Conservation (phyloP, 768 basidiomycete genomes). For the Tephrocybe sp. region DNA sequence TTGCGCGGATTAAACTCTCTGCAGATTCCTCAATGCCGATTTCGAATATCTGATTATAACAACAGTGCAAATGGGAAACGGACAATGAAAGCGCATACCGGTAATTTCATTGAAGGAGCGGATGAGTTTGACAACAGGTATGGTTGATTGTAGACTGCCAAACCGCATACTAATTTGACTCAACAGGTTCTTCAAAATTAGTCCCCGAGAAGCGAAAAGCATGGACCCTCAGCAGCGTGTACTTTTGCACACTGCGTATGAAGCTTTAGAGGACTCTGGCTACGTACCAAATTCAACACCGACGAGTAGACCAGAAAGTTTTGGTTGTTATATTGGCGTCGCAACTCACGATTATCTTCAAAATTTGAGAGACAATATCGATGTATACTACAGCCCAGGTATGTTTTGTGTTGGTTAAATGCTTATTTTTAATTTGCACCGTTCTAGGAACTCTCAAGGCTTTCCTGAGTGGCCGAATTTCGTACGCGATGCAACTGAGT, state of each 20-base stretch:
- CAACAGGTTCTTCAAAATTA: conserved; percentile 62
- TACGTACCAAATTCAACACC: conserved; percentile 60
- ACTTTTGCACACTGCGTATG: conserved; percentile 61
- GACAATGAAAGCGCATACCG: conserved; percentile 48
- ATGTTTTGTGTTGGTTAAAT: conserved; percentile 3
- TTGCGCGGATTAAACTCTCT: conserved; percentile 4
- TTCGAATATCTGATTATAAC: conserved; percentile 42
- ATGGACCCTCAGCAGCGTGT: conserved; percentile 80
- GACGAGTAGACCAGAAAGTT: conserved; percentile 46
- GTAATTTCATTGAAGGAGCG: conserved; percentile 60
- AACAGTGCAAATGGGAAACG: conserved; percentile 29
- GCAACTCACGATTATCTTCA: conserved; percentile 70
- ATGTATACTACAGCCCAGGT: conserved; percentile 74
- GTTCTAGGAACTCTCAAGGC: conserved; percentile 59
- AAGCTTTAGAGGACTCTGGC: conserved; percentile 69
- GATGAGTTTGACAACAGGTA: conserved; percentile 62
- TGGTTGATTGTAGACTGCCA: background rate
- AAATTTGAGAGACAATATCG: conserved; percentile 59
- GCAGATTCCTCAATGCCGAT: conserved; percentile 64
- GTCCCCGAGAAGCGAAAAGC: conserved; percentile 67
- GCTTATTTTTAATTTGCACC: background rate
- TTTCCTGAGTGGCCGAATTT: conserved; percentile 70
- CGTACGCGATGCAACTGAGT: conserved; percentile 62
- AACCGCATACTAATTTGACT: background rate
- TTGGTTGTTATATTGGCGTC: conserved; percentile 68